phyloP scores from a whole-genome alignment of 202 grass and related monocot species.

The Zizania palustris region DNA sequence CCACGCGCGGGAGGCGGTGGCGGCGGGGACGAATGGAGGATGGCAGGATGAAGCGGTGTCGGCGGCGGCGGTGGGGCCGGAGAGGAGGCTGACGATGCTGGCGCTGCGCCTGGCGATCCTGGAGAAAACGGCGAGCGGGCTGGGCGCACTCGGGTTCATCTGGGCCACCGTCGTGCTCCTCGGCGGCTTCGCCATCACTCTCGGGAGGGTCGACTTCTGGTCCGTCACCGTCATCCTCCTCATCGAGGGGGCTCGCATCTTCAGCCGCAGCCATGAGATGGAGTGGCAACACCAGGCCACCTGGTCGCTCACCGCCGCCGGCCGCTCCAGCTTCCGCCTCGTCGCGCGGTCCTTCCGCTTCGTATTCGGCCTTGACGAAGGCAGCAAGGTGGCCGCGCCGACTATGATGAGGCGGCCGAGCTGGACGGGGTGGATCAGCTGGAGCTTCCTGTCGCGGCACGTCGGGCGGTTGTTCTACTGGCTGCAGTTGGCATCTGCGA shows the following conservation, averaged over 20 bases:
- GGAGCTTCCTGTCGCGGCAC: slow-evolving; percentile 69
- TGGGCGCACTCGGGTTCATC: slow-evolving; percentile 87
- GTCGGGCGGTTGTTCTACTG: slow-evolving; percentile 62
- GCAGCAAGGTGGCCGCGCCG: neutral
- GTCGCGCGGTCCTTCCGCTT: slow-evolving; percentile 60
- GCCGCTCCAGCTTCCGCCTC: slow-evolving; percentile 50
- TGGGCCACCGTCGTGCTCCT: slow-evolving; percentile 94
- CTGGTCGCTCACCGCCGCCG: slow-evolving; percentile 59
- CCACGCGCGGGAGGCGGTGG: neutral
- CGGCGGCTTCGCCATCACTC: slow-evolving; percentile 73
- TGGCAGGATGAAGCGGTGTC: neutral
- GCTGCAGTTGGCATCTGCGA: slow-evolving; percentile 73
- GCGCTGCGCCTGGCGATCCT: slow-evolving; percentile 71
- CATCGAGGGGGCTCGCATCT: slow-evolving; percentile 80
- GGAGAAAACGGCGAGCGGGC: slow-evolving; percentile 83
- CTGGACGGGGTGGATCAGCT: slow-evolving; percentile 37
- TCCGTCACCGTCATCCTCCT: slow-evolving; percentile 75
- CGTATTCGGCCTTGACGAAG: slow-evolving; percentile 23
- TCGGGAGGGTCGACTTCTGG: slow-evolving; percentile 71
- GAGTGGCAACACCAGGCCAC: slow-evolving; percentile 96
- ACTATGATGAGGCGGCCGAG: neutral
- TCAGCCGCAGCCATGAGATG: slow-evolving; percentile 93
- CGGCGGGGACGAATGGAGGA: too few relatives aligned
- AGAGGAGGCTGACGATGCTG: slow-evolving; percentile 69
- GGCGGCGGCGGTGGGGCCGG: slow-evolving; percentile 36